Base-by-base conservation (phyloP, 176 grass and related monocot genomes). In the Puya raimondii region DNA sequence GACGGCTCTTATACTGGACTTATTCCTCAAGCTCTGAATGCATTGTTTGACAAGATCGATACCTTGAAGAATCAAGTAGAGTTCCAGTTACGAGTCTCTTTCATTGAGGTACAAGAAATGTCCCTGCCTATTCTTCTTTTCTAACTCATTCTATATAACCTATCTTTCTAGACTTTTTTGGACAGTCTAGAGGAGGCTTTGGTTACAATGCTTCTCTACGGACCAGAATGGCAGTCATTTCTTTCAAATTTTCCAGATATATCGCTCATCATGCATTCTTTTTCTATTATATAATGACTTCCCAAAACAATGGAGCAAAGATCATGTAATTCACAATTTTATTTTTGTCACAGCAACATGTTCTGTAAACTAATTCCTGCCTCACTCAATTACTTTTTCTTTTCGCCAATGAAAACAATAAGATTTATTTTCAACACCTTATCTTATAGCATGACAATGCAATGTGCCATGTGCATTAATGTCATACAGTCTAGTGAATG, bases 51-150 rank as follows among this genome's bases (percentile, higher is more conserved):
- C 22, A 99, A 84, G 84, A 94, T 99, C 49, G 87, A 91, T 21
- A 84, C 68, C 23, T 72, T 91, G 48, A 99, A 88, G 52, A 72
- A 52, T 53, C 95, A 99, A 88, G 78, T 87, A 2, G 95, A 99
- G 69, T 94, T 99, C 65, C 95, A 99, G 53, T 73, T 99, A 66
- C 80, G 90, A 0, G 82, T 99, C 7, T 99, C 95, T 11, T 99
- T 99, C 78, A 99, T 99, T 18, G 95, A 99, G 95, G 95, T 99
- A 81, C 21, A 66, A 64, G 23, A 67, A 13, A 21, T 64, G 16
- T 33, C 70, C n/a, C 52, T 11, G 15, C 26, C 14, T 47, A 42
- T 23, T 3, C 10, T 20, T 51, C 47, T 67, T 23, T 14, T 3
- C 10, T 47, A 14, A 15, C 70, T 9, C 63, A 14, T 48, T 33